phyloP scores from a whole-genome alignment of 768 basidiomycete genomes.

The Cyclocybe cylindracea region DNA sequence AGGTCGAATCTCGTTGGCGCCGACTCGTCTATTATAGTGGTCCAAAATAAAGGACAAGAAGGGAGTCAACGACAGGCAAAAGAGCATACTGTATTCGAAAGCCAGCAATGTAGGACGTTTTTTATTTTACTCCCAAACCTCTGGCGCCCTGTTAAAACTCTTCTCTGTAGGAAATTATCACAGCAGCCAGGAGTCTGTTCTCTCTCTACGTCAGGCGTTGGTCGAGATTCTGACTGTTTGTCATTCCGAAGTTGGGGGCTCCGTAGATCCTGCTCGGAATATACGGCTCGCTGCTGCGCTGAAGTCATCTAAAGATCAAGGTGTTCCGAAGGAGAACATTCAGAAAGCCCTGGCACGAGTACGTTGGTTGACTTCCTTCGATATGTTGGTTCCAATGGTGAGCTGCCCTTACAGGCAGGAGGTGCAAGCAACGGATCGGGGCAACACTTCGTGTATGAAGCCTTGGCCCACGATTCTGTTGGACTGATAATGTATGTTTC shows the following conservation, averaged over 20 bases:
- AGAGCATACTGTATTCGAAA: slow-evolving; percentile 56
- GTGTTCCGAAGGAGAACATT: slow-evolving; percentile 72
- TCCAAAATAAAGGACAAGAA: slow-evolving; percentile 78
- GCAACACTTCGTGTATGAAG: slow-evolving; percentile 59
- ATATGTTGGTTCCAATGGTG: too few relatives aligned
- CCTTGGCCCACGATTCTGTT: slow-evolving; percentile 55
- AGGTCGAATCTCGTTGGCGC: not conserved
- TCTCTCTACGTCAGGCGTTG: not conserved
- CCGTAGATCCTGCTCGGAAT: slow-evolving; percentile 56
- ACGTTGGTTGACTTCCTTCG: not conserved
- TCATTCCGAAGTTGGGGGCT: slow-evolving; percentile 49
- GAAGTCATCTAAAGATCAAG: slow-evolving; percentile 55
- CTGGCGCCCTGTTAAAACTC: not conserved
- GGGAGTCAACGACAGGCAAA: slow-evolving; percentile 62
- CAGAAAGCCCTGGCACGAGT: slow-evolving; percentile 63
- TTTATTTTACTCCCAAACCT: not conserved
- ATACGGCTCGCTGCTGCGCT: slow-evolving; percentile 51
- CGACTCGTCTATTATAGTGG: slow-evolving; percentile 45
- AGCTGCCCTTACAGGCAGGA: slow-evolving; percentile 32
- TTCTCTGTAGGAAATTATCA: slow-evolving; percentile 53
- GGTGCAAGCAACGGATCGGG: slow-evolving; percentile 50
- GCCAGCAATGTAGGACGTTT: slow-evolving; percentile 48
- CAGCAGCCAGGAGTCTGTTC: slow-evolving; percentile 58
- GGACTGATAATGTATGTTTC: slow-evolving; percentile 62
- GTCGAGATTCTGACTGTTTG: slow-evolving; percentile 2